phyloP scores from a whole-genome alignment of 371 early-diverging fungal genomes.

The Rhizomucor miehei region DNA sequence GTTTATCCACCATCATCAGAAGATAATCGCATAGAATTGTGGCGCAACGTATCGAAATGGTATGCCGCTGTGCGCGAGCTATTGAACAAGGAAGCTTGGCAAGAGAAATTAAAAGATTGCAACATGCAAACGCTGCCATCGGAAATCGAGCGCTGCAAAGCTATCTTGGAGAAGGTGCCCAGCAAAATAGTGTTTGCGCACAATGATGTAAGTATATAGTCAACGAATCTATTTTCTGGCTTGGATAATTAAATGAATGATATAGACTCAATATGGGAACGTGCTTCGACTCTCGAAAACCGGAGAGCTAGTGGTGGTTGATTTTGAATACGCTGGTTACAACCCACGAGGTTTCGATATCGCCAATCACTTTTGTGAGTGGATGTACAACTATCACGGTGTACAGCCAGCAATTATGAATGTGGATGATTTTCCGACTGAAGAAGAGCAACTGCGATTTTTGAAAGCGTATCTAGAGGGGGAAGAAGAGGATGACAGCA shows the following conservation, averaged over 20 bases:
- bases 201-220: constrained; percentile 25
- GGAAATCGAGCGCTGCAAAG: constrained; percentile 43
- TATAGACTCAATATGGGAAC: constrained; percentile 80
- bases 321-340: constrained; percentile 88
- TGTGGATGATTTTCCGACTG: constrained; percentile 52
- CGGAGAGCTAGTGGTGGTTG: constrained; percentile 68
- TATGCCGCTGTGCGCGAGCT: constrained; percentile 9
- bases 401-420: constrained; percentile 50
- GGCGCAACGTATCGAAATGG: constrained; percentile 43
- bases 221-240: no score
- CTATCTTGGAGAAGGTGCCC: constrained; percentile 16
- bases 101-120: constrained; percentile 22
- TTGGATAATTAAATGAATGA: no score
- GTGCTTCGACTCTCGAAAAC: constrained; percentile 55
- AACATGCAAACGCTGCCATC: constrained; percentile 30
- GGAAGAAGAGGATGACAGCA: constrained; percentile 7
- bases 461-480: constrained; percentile 62
- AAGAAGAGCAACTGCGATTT: constrained; percentile 56
- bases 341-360: constrained; percentile 83
- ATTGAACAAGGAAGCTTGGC: constrained; percentile 19
- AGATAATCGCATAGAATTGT: constrained; percentile 49
- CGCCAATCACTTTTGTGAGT: constrained; percentile 90
- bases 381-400: constrained; percentile 81
- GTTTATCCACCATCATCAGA: constrained; percentile 51
- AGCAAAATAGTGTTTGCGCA: constrained; percentile 71